Base-by-base conservation (phyloP, 768 basidiomycete genomes). In the Gymnopilus junonius region DNA sequence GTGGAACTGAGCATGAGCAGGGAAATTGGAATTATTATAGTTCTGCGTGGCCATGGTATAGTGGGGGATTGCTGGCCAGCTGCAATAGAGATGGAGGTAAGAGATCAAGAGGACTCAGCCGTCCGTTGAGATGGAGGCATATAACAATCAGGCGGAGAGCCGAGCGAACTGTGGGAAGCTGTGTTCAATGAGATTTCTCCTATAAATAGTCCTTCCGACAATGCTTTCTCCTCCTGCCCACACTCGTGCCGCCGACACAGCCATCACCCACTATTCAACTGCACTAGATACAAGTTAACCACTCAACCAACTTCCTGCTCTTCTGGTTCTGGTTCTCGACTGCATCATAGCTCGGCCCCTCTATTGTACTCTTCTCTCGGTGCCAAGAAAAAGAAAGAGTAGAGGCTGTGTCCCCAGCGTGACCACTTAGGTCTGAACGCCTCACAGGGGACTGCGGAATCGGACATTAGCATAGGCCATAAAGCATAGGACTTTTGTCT, bases 121-220 rank as follows among this genome's bases (percentile, higher is more conserved):
- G 55, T 27, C 46, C 40, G 61, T 62, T 31, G 56, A 37, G 48
- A 53, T 53, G 50, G 37, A 39, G 50, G 40, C 32, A 64, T 55
- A 55, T 50, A 62, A 46, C 37, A 42, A 62, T 43, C 43, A 46
- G 29, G 32, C 29, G 25, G 45, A 57, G 43, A 29, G 29, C 57
- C 59, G n/a, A n/a, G n/a, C n/a, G n/a, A n/a, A 62, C 54, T 59
- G 63, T 64, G 63, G 51, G 63, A 61, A 61, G 60, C 60, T 54
- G 55, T 63, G 62, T 45, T 34, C 15, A 27, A 29, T 17, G 45
- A 55, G 34, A 43, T 14, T 29, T 20, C 50, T 34, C 31, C 45
- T 64, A 64, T 35, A 59, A 64, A 59, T 64, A 64, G 58, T 25
- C 39, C 7, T 20, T 27, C 14, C 31, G 29, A 23, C 17, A 42